Percentiles rank a stretch among this genome's conserved stretches.
phyloP scores from a whole-genome alignment of 2,329 filamentous ascomycete genomes.

The Cucurbitaria berberidis region DNA sequence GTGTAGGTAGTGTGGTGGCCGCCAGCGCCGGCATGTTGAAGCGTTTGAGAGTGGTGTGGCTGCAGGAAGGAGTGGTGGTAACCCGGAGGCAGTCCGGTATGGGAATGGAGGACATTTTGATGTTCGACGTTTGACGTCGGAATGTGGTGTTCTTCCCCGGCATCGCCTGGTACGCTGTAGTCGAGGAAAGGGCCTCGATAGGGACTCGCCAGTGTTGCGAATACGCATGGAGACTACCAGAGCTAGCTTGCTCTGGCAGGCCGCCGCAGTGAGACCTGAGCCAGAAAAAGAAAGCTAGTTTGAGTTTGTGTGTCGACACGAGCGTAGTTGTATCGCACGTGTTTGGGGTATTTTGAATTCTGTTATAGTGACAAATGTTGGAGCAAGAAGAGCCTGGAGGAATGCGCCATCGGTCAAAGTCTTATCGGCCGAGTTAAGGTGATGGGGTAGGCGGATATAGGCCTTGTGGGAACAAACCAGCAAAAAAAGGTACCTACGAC shows the following conservation, averaged over 20 bases:
- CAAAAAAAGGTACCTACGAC: constrained; percentile 33
- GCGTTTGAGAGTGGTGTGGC: constrained; percentile 46
- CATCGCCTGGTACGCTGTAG: constrained; percentile 53
- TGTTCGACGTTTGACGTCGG: constrained; percentile 52
- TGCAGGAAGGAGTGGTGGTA: constrained; percentile 48
- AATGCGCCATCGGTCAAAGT: constrained; percentile 46
- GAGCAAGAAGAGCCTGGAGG: constrained; percentile 43
- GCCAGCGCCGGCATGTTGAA: constrained; percentile 46
- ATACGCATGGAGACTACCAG: constrained; percentile 59
- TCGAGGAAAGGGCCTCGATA: constrained; percentile 56
- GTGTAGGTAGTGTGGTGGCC: constrained; percentile 47
- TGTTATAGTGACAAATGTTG: constrained; percentile 52
- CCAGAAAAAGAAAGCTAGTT: constrained; percentile 49
- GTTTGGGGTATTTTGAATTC: constrained; percentile 48
- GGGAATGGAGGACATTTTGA: constrained; percentile 49
- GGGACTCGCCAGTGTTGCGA: constrained; percentile 58
- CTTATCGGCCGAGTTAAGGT: constrained; percentile 49
- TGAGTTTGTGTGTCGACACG: constrained; percentile 42
- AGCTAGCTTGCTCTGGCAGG: constrained; percentile 58
- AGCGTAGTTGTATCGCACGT: constrained; percentile 50
- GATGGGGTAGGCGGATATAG: constrained; percentile 49
- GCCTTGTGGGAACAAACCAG: constrained; percentile 43
- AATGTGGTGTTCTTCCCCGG: constrained; percentile 51
- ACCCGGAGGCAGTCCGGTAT: constrained; percentile 44
- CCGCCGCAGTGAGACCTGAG: constrained; percentile 53